phyloP scores from a whole-genome alignment of 176 grass and related monocot species.

The Olyra latifolia region DNA sequence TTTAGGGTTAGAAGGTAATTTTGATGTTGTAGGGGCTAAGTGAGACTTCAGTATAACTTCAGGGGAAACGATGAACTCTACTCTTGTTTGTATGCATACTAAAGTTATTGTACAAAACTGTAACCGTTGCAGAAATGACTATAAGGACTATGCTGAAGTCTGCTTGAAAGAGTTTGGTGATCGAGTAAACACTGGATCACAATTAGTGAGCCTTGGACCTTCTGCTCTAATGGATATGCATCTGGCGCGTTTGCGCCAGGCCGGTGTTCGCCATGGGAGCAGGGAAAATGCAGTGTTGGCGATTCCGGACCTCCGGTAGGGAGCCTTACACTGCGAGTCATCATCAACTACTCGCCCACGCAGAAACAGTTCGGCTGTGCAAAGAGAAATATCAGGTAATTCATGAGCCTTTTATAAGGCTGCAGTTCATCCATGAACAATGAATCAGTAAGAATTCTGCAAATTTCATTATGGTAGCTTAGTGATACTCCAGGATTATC shows the following conservation, averaged over 20 bases:
- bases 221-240: conserved; percentile 4
- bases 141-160: conserved; percentile 47
- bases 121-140: conserved; percentile 51
- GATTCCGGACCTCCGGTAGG: conserved; percentile 56
- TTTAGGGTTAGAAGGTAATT: too few relatives aligned
- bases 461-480: neutral
- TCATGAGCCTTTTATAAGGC: neutral
- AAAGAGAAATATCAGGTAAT: conserved; percentile 68
- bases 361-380: conserved; percentile 34
- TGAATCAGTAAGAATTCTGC: neutral
- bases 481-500: neutral
- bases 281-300: conserved; percentile 40
- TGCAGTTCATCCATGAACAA: neutral
- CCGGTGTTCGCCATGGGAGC: conserved; percentile 52
- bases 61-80: too few relatives aligned
- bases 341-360: conserved; percentile 65
- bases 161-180: conserved; percentile 70
- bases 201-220: conserved; percentile 53
- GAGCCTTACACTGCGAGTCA: conserved; percentile 66
- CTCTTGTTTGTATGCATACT: neutral
- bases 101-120: neutral
- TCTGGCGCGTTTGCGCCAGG: conserved; percentile 20
- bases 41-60: too few relatives aligned
- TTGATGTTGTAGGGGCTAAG: too few relatives aligned
- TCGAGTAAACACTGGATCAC: conserved; percentile 77